Conservation (phyloP, 345 rosid species). For the Citrus medica region DNA sequence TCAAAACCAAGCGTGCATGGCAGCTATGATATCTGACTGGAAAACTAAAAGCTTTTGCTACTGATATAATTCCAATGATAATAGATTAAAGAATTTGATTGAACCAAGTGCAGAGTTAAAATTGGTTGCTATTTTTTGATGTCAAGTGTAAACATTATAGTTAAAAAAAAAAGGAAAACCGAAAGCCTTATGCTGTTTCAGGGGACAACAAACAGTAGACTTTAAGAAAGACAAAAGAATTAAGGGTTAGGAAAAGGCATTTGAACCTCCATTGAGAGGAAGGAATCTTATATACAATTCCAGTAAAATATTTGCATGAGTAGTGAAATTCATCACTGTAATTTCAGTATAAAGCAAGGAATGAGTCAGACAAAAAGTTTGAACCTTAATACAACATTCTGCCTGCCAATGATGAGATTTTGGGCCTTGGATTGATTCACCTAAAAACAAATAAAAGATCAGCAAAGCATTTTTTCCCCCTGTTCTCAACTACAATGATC, state of each 20-base stretch:
- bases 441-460: slow-evolving; percentile 37
- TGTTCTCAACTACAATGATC: not conserved
- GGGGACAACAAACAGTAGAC: not conserved
- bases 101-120: not conserved
- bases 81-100: not conserved
- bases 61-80: not conserved
- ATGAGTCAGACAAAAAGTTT: not conserved
- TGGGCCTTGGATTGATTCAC: slow-evolving; percentile 71
- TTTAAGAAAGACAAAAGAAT: not conserved
- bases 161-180: not conserved
- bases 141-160: not conserved
- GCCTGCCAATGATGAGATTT: slow-evolving; percentile 47
- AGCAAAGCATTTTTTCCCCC: not conserved
- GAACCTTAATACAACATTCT: slow-evolving; percentile 65
- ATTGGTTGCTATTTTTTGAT: not conserved
- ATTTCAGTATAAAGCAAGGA: slow-evolving; percentile 6
- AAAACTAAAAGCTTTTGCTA: not conserved
- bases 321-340: not conserved
- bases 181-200: not conserved
- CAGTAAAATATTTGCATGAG: not conserved
- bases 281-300: not conserved
- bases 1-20: not conserved
- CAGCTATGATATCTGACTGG: not conserved
- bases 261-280: not conserved
- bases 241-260: not conserved